Percentiles rank a stretch among this genome's conserved stretches.
Evolutionary conservation across 2,329 filamentous ascomycete species (phyloP).

Genomic region (Phaeomoniella chlamydospora): DNA sequence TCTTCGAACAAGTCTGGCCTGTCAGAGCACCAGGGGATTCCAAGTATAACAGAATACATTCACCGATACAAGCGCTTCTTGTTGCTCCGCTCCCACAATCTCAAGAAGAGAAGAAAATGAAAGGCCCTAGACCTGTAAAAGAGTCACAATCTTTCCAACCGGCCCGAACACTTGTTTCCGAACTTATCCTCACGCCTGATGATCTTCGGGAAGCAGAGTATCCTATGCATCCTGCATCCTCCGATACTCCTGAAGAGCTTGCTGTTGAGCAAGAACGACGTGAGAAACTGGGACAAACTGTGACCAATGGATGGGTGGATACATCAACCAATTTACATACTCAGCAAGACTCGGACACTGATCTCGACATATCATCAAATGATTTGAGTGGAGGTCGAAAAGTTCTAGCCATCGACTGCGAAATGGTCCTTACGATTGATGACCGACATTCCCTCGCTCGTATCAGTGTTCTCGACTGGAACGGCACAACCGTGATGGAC

Average conservation of each 20-base stretch:
- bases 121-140: slow-evolving; percentile 43
- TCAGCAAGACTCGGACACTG: slow-evolving; percentile 3
- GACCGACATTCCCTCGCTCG: slow-evolving; percentile 72
- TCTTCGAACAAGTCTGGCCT: slow-evolving; percentile 84
- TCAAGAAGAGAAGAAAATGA: slow-evolving; percentile 48
- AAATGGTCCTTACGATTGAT: slow-evolving; percentile 86
- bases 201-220: slow-evolving; percentile 77
- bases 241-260: slow-evolving; percentile 42
- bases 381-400: slow-evolving; percentile 69
- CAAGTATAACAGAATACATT: slow-evolving; percentile 66
- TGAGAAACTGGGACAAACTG: slow-evolving; percentile 31
- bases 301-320: slow-evolving; percentile 61
- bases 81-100: slow-evolving; percentile 56
- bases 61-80: slow-evolving; percentile 73
- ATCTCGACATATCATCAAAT: neutral
- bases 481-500: slow-evolving; percentile 68
- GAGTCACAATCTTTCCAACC: slow-evolving; percentile 56
- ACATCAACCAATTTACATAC: no score
- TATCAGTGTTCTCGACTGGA: slow-evolving; percentile 77
- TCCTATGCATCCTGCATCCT: slow-evolving; percentile 64
- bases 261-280: slow-evolving; percentile 38
- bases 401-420: slow-evolving; percentile 77
- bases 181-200: slow-evolving; percentile 56
- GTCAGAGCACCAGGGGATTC: slow-evolving; percentile 78
- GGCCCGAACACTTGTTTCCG: slow-evolving; percentile 65